Evolutionary conservation across 352 stramenopile genomes (phyloP).

Genomic region (Pythium brassicae): DNA sequence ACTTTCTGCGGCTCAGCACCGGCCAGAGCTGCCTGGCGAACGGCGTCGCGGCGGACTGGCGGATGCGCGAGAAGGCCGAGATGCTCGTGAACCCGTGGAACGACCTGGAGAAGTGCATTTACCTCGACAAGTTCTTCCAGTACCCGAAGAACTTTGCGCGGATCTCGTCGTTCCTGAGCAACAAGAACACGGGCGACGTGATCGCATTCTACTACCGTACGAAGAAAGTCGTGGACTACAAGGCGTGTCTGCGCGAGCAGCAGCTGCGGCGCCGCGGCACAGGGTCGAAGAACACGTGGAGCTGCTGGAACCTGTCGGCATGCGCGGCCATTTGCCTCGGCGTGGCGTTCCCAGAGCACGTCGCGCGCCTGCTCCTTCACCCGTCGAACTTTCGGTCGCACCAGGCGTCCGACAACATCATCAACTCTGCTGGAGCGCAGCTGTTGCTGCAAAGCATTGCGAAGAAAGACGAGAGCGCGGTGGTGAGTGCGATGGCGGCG

Average conservation of each 20-base stretch:
- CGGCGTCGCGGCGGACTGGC: slow-evolving; percentile 56
- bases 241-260: slow-evolving; percentile 89
- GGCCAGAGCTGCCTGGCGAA: slow-evolving; percentile 65
- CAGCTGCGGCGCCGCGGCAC: slow-evolving; percentile 77
- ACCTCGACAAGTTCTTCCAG: slow-evolving; percentile 98
- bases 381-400: slow-evolving; percentile 83
- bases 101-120: slow-evolving; percentile 99
- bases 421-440: slow-evolving; percentile 68
- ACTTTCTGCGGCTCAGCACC: slow-evolving; percentile 48
- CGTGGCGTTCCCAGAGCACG: slow-evolving; percentile 67
- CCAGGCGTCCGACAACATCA: slow-evolving; percentile 82
- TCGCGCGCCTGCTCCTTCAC: slow-evolving; percentile 71
- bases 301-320: slow-evolving; percentile 82
- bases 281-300: slow-evolving; percentile 87
- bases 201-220: slow-evolving; percentile 98
- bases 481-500: neutral
- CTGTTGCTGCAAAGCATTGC: slow-evolving; percentile 28
- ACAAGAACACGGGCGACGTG: slow-evolving; percentile 96
- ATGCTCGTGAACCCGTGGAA: slow-evolving; percentile 94
- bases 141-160: slow-evolving; percentile 98
- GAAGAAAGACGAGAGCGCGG: slow-evolving; percentile 9
- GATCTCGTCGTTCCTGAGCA: slow-evolving; percentile 92
- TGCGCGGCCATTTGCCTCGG: slow-evolving; percentile 80
- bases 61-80: slow-evolving; percentile 58
- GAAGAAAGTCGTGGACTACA: slow-evolving; percentile 98